Percentiles rank a stretch among this genome's conserved stretches.
Evolutionary conservation across 2,329 filamentous ascomycete genomes (phyloP).

Genomic region (Blastomyces silverae): DNA sequence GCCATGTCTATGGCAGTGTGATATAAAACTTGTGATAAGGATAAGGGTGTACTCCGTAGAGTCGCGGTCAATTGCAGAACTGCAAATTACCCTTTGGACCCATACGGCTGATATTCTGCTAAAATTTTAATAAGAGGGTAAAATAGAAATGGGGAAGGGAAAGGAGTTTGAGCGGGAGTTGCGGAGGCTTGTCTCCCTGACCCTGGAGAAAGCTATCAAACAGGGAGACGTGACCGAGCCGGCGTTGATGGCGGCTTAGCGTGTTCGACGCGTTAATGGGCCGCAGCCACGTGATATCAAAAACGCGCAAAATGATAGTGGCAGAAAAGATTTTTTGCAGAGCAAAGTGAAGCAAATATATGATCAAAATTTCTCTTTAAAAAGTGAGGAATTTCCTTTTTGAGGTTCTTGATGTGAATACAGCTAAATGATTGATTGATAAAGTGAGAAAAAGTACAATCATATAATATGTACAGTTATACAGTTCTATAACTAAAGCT

Average conservation of each 20-base stretch:
- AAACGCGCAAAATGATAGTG: not conserved
- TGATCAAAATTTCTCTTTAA: no score
- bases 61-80: not conserved
- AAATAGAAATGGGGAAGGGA: not conserved
- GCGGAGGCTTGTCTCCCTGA: not conserved
- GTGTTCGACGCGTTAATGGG: constrained; percentile 39
- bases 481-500: no score
- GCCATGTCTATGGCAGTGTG: constrained; percentile 1
- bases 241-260: constrained; percentile 12
- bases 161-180: not conserved
- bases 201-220: not conserved
- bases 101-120: not conserved
- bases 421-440: no score
- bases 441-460: no score
- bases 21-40: not conserved
- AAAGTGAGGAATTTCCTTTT: no score
- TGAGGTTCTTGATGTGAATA: no score
- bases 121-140: not conserved
- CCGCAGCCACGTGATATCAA: constrained; percentile 16
- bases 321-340: not conserved
- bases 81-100: not conserved
- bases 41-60: not conserved
- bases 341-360: no score
- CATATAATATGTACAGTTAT: no score
- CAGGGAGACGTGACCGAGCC: not conserved